Conservation (phyloP, 2,329 filamentous ascomycete species). For the Fusarium papillatum region DNA sequence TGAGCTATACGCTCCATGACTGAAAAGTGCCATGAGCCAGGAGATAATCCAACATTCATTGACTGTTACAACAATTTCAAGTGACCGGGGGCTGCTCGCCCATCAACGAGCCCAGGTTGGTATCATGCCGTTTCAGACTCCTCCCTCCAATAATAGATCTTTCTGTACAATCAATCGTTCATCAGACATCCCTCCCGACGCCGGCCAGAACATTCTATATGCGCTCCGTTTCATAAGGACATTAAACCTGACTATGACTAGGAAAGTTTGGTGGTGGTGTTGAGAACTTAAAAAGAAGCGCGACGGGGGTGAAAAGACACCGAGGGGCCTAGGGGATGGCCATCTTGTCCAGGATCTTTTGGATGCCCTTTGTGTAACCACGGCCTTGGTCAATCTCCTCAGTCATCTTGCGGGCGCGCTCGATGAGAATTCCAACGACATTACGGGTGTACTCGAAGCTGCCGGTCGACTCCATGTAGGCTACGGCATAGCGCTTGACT, state of each 20-base stretch:
- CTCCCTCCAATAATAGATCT: constrained; percentile 8
- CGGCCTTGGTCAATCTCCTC: constrained; percentile 73
- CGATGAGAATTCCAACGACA: constrained; percentile 74
- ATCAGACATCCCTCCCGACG: constrained; percentile 29
- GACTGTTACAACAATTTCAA: constrained; percentile 4
- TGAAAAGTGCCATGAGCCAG: not conserved
- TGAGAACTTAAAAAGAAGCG: not conserved
- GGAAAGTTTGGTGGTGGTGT: constrained; percentile 10
- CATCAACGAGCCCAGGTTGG: constrained; percentile 21
- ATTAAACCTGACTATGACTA: constrained; percentile 30
- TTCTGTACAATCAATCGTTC: constrained; percentile 18
- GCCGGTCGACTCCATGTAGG: constrained; percentile 90
- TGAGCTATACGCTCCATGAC: not conserved
- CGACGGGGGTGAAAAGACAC: not conserved
- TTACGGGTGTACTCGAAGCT: constrained; percentile 89
- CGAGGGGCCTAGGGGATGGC: constrained; percentile 44
- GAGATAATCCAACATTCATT: constrained; percentile 20
- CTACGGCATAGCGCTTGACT: constrained; percentile 91
- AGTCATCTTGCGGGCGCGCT: constrained; percentile 73
- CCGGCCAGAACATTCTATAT: constrained; percentile 42
- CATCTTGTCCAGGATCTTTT: constrained; percentile 79
- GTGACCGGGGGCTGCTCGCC: not conserved
- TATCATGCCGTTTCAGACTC: constrained; percentile 31
- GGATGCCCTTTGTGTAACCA: constrained; percentile 69
- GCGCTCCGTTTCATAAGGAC: constrained; percentile 38